These are phyloP conservation scores for Penicillium vulpinum DNA, from an alignment of 2,329 filamentous ascomycete species.

Conservation along the genomic window DNA sequence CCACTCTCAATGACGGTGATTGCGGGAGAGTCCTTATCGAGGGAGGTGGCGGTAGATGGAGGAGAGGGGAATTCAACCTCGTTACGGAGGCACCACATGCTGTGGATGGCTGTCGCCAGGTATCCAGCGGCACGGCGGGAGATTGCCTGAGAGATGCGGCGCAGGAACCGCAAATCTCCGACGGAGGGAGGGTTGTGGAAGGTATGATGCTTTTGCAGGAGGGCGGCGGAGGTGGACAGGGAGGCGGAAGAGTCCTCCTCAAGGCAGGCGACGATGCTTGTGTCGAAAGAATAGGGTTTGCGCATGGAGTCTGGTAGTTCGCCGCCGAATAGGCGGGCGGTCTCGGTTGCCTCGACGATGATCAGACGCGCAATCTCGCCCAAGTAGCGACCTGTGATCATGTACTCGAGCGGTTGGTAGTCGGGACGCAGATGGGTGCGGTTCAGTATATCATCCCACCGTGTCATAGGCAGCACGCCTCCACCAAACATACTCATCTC, in stretches of 20 bases:
- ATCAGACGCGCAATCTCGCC: constrained; percentile 64
- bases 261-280: constrained; percentile 58
- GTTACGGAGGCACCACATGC: constrained; percentile 59
- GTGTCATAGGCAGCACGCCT: constrained; percentile 57
- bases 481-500: constrained; percentile 67
- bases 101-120: constrained; percentile 63
- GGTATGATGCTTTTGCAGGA: constrained; percentile 55
- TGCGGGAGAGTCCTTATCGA: constrained; percentile 32
- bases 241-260: constrained; percentile 49
- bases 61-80: constrained; percentile 45
- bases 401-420: constrained; percentile 66
- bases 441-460: constrained; percentile 64
- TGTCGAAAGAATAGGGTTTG: constrained; percentile 61
- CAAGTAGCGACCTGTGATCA: constrained; percentile 63
- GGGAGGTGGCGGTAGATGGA: constrained; percentile 21
- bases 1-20: constrained; percentile 38
- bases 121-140: constrained; percentile 62
- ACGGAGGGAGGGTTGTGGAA: constrained; percentile 48
- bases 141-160: constrained; percentile 54
- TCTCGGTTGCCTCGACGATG: constrained; percentile 59
- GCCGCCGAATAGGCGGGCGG: constrained; percentile 57
- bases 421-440: constrained; percentile 57
- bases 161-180: constrained; percentile 57
- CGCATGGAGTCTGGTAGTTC: constrained; percentile 56
- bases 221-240: constrained; percentile 41